Evolutionary conservation across 495 filamentous ascomycete genomes (phyloP), one percentile per base, ranked within the genome.

Genomic region (Neurospora sp.): DNA sequence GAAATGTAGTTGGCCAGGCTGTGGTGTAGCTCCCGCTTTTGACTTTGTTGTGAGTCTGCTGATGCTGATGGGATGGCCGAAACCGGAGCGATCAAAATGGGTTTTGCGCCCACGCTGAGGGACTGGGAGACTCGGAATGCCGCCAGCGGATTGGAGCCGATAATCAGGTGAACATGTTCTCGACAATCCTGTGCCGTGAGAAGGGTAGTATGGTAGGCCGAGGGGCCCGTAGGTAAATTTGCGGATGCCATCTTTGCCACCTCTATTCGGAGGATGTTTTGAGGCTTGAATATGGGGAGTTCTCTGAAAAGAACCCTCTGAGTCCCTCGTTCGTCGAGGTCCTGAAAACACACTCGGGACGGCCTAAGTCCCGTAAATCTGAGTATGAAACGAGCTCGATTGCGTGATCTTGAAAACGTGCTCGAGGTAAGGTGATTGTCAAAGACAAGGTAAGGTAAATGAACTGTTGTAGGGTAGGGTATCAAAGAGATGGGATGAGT

Each of bases 91-190:
- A 99, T 86, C n/a, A 98, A 81, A 39, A 93, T 90, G 0, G 96
- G 93, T 73, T 85, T 90, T 74, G 96, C 96, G 80, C 95, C 96
- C n/a, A 91, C 90, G 72, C 93, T 89, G 20, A 97, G 78, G 18
- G 93, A 96, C 75, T 92, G 93, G 22, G 88, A 81, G 78, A 92
- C 94, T 70, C 96, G 88, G 16, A 93, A 89, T 53, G 92, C 91
- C 39, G 96, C 96, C 40, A 99, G 86, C 61, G 96, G 90, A 80
- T 93, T 95, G 40, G 91, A 89, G 41, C 96, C 96, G 69, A 98
- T 78, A 68, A 99, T 90, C 46, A 99, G 83, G 80, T 98, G 96
- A 69, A 94, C 82, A 75, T 97, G 94, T 3, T 86, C 87, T 1
- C 89, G 86, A 65, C 87, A 91, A 77, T 97, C 90, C 72, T 90